Evolutionary conservation across 306 rosid species (phyloP).

Genomic region (Vigna hirtella): DNA sequence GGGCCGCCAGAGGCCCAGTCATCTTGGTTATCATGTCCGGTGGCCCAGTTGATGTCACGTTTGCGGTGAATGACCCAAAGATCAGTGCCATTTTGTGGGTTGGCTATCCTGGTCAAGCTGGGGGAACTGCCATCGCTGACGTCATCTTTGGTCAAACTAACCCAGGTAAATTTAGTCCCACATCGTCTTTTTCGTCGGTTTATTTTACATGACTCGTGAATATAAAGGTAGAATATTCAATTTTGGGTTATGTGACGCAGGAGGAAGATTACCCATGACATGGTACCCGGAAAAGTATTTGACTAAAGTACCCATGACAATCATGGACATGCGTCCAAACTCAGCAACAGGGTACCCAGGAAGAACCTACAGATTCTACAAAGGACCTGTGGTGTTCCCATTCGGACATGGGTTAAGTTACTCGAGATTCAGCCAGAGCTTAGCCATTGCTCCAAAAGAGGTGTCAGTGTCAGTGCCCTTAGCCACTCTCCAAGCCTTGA

Average conservation of each 20-base stretch:
- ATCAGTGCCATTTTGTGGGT: slow-evolving; percentile 82
- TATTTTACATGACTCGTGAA: too few species aligned
- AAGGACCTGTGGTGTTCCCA: slow-evolving; percentile 85
- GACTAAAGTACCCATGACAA: slow-evolving; percentile 75
- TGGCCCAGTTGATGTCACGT: slow-evolving; percentile 80
- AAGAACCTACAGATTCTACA: slow-evolving; percentile 89
- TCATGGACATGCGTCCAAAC: slow-evolving; percentile 76
- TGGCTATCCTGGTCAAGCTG: slow-evolving; percentile 95
- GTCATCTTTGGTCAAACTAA: slow-evolving; percentile 71
- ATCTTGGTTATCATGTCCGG: slow-evolving; percentile 84
- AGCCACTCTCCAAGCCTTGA: slow-evolving; percentile 15
- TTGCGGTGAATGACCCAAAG: slow-evolving; percentile 65
- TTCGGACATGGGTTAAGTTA: slow-evolving; percentile 88
- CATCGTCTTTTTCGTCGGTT: background rate
- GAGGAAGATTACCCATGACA: slow-evolving; percentile 64
- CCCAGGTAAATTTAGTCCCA: slow-evolving; percentile 57
- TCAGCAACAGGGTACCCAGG: slow-evolving; percentile 82
- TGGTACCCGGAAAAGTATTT: slow-evolving; percentile 87
- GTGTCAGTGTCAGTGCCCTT: slow-evolving; percentile 53
- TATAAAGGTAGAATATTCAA: too few species aligned
- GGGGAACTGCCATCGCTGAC: slow-evolving; percentile 91
- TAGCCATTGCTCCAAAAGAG: slow-evolving; percentile 59
- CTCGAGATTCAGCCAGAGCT: slow-evolving; percentile 56
- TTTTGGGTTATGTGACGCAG: slow-evolving; percentile 5
- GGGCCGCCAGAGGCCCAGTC: slow-evolving; percentile 76